Base-by-base conservation (phyloP, 2,329 filamentous ascomycete genomes). In the Taxawa tesnikishii region DNA sequence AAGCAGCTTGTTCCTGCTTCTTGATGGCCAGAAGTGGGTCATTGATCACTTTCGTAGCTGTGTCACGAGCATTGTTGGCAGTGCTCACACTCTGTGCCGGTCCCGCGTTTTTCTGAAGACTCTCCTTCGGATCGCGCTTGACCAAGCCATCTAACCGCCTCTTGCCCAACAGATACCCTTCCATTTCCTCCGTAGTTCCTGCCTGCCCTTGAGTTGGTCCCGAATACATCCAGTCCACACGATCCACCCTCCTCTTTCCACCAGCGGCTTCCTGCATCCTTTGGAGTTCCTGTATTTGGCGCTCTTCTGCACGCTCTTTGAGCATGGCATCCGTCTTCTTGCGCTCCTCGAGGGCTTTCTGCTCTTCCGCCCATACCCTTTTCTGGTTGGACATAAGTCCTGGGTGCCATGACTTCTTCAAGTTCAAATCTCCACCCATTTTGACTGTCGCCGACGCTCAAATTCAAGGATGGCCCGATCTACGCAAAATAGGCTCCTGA, bases 191-290 rank as follows among this genome's bases (percentile, higher is more conserved):
- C 0, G 60, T 75, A 4, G 62, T 58, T 13, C 55, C 60, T 15
- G 71, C 73, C 24, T 74, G 83, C 17, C 79, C 80, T n/a, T 67
- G 65, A 49, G 82, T 78, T 21, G 83, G 83, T 1, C 88, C 88
- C 46, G 80, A 75, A 59, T 98, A 98, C 84, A 98, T 94, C 83
- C 90, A 98, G 49, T 96, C 90, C 15, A 98, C 88, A 21, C 85
- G 76, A 46, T 88, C 79, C 17, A 80, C 62, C 32, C 79, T 71
- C 50, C 84, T 87, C 47, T 72, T 75, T 34, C 87, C 85, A 23
- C 90, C 90, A 1, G 85, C 80, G 3, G 80, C 78, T 58, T 94
- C 90, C 35, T 94, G 83, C 43, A 96, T 71, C 32, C 77, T 74
- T 56, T 94, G 83, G 1, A 96, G 73, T 55, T 96, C 87, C 55